Conservation (phyloP, 179 eudicot species). For the Drosera spatulata region DNA sequence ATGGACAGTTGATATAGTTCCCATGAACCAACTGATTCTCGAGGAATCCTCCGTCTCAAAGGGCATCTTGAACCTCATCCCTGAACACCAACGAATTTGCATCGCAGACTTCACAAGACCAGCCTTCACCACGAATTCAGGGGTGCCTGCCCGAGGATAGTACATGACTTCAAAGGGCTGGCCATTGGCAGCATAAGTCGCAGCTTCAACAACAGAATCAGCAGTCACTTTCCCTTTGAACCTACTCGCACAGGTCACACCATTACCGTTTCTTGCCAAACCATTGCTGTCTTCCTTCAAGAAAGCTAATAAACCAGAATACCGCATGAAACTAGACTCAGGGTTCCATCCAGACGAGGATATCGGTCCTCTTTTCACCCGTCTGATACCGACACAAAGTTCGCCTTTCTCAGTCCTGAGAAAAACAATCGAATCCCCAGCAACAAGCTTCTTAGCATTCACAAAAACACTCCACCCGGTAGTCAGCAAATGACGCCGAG, state of each 20-base stretch:
- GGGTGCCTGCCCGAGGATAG: constrained; percentile 41
- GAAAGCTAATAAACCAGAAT: constrained; percentile 13
- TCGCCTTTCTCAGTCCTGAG: constrained; percentile 20
- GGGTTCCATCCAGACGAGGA: constrained; percentile 18
- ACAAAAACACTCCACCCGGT: constrained; percentile 90
- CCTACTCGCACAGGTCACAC: constrained; percentile 11
- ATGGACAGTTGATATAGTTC: constrained; percentile 26
- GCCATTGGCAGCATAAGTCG: constrained; percentile 32
- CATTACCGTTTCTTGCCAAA: constrained; percentile 8
- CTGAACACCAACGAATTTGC: constrained; percentile 23
- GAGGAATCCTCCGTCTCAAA: constrained; percentile 38
- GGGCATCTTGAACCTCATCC: constrained; percentile 31
- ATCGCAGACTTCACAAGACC: constrained; percentile 37
- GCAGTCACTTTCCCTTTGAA: constrained; percentile 24
- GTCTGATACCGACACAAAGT: constrained; percentile 49
- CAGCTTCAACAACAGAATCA: constrained; percentile 39
- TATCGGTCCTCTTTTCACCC: constrained; percentile 15
- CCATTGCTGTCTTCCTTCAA: constrained; percentile 18
- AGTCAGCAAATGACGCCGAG: constrained; percentile 65
- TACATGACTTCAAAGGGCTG: constrained; percentile 55
- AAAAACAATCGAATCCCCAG: constrained; percentile 70
- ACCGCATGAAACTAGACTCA: constrained; percentile 4
- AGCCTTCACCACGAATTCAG: constrained; percentile 69
- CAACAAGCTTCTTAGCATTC: constrained; percentile 48
- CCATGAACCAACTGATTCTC: constrained; percentile 50